Evolutionary conservation across 192 early-diverging fungal species (phyloP).

Genomic region (Podila epigama): DNA sequence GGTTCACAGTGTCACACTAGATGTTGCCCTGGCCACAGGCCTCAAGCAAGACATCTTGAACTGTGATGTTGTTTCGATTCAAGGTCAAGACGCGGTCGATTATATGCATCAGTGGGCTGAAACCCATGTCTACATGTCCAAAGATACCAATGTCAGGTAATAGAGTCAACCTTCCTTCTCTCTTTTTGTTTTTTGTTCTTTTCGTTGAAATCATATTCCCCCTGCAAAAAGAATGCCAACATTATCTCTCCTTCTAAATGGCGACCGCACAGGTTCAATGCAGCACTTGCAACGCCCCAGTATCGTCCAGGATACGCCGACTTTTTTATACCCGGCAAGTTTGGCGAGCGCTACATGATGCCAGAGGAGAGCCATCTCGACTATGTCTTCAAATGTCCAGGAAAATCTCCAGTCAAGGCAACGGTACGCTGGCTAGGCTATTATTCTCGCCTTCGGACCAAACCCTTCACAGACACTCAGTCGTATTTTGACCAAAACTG

Average conservation of each 20-base stretch:
- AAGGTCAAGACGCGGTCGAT: slow-evolving; percentile 9
- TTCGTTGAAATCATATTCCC: too few species aligned
- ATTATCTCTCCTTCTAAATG: neutral
- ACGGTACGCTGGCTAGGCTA: slow-evolving; percentile 12
- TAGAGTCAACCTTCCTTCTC: neutral
- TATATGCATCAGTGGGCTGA: slow-evolving; percentile 43
- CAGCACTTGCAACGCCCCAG: slow-evolving; percentile 14
- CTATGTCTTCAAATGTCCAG: slow-evolving; percentile 12
- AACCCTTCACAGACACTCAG: neutral
- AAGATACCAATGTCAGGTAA: slow-evolving; percentile 29
- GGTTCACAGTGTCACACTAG: slow-evolving; percentile 9
- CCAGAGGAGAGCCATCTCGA: slow-evolving; percentile 1
- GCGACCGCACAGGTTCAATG: slow-evolving; percentile 23
- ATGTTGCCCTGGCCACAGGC: slow-evolving; percentile 4
- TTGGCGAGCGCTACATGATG: slow-evolving; percentile 10
- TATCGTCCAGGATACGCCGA: slow-evolving; percentile 8
- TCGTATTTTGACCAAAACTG: slow-evolving; percentile 25
- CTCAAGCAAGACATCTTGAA: slow-evolving; percentile 12
- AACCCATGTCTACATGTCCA: slow-evolving; percentile 14
- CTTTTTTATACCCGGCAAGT: slow-evolving; percentile 24
- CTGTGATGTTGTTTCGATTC: slow-evolving; percentile 20
- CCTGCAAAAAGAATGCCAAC: too few species aligned
- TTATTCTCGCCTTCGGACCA: slow-evolving; percentile 7
- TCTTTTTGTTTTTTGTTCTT: neutral
- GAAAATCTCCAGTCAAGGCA: neutral